Percentiles rank a stretch among this genome's conserved stretches.
Conservation (phyloP, 805 yeast genomes). For the Wickerhamomyces ciferrii region DNA sequence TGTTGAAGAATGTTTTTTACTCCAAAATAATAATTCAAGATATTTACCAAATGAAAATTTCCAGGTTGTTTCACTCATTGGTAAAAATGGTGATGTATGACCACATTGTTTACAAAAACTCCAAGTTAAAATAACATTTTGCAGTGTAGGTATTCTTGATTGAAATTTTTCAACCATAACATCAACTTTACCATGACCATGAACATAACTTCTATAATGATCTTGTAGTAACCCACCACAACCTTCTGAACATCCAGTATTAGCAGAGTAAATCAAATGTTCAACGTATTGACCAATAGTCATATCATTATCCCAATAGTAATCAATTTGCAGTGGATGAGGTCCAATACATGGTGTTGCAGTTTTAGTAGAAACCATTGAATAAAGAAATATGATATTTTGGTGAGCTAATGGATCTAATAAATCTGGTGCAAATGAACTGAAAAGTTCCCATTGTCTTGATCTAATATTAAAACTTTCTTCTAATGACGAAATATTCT, state of each 20-base stretch:
- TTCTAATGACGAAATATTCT: constrained; percentile 24
- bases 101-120: constrained; percentile 81
- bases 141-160: constrained; percentile 51
- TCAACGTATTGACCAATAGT: constrained; percentile 88
- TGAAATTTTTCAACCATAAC: constrained; percentile 62
- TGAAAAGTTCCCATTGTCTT: constrained; percentile 68
- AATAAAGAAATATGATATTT: constrained; percentile 69
- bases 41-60: constrained; percentile 92
- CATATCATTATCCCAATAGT: constrained; percentile 85
- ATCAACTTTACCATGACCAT: constrained; percentile 79
- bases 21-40: constrained; percentile 81
- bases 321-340: constrained; percentile 75
- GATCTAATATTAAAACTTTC: constrained; percentile 26
- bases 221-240: constrained; percentile 68
- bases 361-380: constrained; percentile 76
- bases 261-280: constrained; percentile 63
- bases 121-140: constrained; percentile 81
- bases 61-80: constrained; percentile 85
- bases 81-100: constrained; percentile 66
- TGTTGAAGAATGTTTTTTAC: constrained; percentile 44
- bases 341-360: constrained; percentile 96
- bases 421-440: constrained; percentile 46
- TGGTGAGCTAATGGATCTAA: constrained; percentile 73
- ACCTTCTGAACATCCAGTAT: constrained; percentile 68
- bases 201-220: constrained; percentile 84